Evolutionary conservation across 805 yeast species (phyloP), one percentile per base, ranked within the genome.

Genomic region (Kluyveromyces starmeri): DNA sequence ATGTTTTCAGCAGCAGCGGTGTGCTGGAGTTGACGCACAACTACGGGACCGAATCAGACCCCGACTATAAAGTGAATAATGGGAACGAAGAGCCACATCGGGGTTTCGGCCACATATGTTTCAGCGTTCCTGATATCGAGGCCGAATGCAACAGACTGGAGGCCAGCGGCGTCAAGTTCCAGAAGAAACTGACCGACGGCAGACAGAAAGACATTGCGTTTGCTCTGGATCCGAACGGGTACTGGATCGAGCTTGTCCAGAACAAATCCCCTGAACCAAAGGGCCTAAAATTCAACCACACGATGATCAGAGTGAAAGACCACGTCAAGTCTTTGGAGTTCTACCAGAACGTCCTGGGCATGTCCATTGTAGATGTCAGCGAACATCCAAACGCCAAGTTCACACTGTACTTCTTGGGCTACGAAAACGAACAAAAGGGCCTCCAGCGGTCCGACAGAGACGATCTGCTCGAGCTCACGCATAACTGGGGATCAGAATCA

Each of bases 51-150:
- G 83, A 81, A 59, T 58, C 57, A 38, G 78, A 75, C 44, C 59
- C 65, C 2, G 55, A 61, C 7, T 85, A 67, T 61, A 66, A 59
- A 40, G 58, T 80, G 32, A 80, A 73, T 62, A 81, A 79, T 52
- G 98, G 98, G 40, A 89, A 92, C 55, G 75, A 68, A 7, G 85
- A 79, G 35, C 89, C 94, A 25, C 66, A 75, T 56, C 72, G 89
- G 45, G 97, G 98, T 0, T 89, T 88, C 53, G 98, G 98, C 15
- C 98, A 89, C 61, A 76, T 86, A 39, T 85, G 96, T 60, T 62
- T 89, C 45, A 70, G 95, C 2, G 95, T 88, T 11, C 83, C 84
- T 46, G 78, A 88, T 61, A 73, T 89, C 38, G 75, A 61, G 35
- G 70, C 55, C 8, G 63, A 77, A 5, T 85, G 89, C 58, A 61